phyloP scores from a whole-genome alignment of 306 rosid species.

The Begonia peltatifolia region DNA sequence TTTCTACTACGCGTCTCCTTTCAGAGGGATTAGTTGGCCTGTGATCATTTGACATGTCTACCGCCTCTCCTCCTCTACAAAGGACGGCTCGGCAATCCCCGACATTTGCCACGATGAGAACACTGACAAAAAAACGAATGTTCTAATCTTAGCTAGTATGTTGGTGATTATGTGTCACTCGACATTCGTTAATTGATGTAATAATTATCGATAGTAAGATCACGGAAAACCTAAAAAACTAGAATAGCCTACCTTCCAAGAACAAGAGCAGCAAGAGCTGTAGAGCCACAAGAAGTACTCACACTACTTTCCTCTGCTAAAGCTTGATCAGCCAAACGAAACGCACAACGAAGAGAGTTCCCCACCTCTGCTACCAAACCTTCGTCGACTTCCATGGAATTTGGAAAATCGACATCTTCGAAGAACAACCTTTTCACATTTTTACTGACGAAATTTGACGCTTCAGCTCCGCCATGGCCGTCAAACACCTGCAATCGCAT shows the following conservation, averaged over 20 bases:
- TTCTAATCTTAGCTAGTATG: too few relatives aligned
- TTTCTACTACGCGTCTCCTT: conserved; percentile 53
- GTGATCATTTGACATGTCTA: conserved; percentile 93
- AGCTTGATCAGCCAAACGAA: conserved; percentile 72
- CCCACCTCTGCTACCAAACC: conserved; percentile 45
- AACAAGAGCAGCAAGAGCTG: conserved; percentile 72
- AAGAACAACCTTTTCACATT: conserved; percentile 61
- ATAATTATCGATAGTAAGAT: too few relatives aligned
- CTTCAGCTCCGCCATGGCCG: conserved; percentile 99
- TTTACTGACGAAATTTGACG: conserved; percentile 70
- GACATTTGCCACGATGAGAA: conserved; percentile 83
- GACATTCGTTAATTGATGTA: too few relatives aligned
- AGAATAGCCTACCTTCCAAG: conserved; percentile 90
- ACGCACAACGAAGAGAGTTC: conserved; percentile 48
- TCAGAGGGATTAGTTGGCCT: conserved; percentile 60
- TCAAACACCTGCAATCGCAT: conserved; percentile 59
- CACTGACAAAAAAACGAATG: conserved; percentile 25
- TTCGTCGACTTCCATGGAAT: conserved; percentile 37
- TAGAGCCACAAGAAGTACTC: conserved; percentile 78
- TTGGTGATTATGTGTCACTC: too few relatives aligned
- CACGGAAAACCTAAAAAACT: neutral
- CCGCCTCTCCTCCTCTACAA: conserved; percentile 75
- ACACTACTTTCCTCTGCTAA: conserved; percentile 72
- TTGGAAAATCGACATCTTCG: conserved; percentile 66
- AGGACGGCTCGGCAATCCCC: conserved; percentile 98